Base-by-base conservation (phyloP, 179 eudicot species). In the Corrigiola litoralis region DNA sequence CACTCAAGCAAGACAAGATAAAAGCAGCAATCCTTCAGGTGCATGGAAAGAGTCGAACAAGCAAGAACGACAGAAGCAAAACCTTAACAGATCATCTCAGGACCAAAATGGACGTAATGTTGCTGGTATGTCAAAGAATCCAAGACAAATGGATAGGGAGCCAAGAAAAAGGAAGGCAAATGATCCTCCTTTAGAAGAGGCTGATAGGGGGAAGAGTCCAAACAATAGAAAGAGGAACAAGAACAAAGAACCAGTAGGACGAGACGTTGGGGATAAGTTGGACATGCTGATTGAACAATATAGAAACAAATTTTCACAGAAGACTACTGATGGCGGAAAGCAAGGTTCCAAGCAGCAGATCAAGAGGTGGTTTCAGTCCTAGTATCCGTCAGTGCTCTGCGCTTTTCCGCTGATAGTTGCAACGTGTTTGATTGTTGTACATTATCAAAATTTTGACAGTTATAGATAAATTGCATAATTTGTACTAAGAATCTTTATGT, bases 311-410 rank as follows among this genome's bases (percentile, higher is more conserved):
- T 90, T 85, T 77, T 79, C 89, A 0, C 82, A 72, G 56, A 67
- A 69, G 38, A 69, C 85, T 77, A 36, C 49, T 37, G 82, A 75
- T 41, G 85, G 72, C n/a, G 81, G 75, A 56, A 80, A 79, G 70
- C 91, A 84, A 77, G 85, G 82, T 55, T 68, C 87, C 7, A 76
- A 71, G 73, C 89, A 77, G 68, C 89, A 75, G 77, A 82, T 86
- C 28, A 82, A 71, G 60, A 85, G 94, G 78, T 90, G 99, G 99
- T 94, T 87, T 56, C 88, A 92, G 51, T 73, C 85, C 0, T 87
- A 66, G 74, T 55, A 5, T 47, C 0, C 28, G 20, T 13, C 14
- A 9, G 31, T 46, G 32, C 21, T 36, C 31, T 56, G 16, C 13
- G 16, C 17, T 23, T 49, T 24, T 13, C 33, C 8, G 23, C 29